Conservation (phyloP, 1,284 basidiomycete genomes). For the Neotropicomus parvogracilis region DNA sequence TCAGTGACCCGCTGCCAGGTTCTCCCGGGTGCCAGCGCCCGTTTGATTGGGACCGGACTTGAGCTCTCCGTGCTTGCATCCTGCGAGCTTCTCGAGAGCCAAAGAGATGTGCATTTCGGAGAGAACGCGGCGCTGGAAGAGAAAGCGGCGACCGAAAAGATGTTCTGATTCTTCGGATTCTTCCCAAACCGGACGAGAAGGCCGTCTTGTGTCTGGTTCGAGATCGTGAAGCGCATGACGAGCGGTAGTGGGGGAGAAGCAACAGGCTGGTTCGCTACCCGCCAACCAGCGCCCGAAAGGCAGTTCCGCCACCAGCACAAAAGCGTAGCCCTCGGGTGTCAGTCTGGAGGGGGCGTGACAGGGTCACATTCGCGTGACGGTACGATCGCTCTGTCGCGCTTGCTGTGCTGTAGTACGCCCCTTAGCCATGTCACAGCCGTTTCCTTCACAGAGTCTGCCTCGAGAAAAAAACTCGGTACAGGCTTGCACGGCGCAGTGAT, state of each 20-base stretch:
- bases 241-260: too few relatives aligned
- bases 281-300: too few relatives aligned
- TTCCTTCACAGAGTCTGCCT: slow-evolving; percentile 22
- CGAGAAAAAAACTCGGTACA: slow-evolving; percentile 26
- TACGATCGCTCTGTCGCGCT: not conserved
- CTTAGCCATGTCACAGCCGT: slow-evolving; percentile 19
- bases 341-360: not conserved
- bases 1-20: slow-evolving; percentile 49
- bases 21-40: slow-evolving; percentile 25
- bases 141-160: slow-evolving; percentile 25
- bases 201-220: slow-evolving; percentile 43
- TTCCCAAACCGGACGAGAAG: slow-evolving; percentile 28
- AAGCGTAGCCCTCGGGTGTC: not conserved
- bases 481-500: not conserved
- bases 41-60: slow-evolving; percentile 26
- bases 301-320: not conserved
- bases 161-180: slow-evolving; percentile 4
- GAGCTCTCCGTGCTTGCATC: slow-evolving; percentile 12
- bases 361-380: slow-evolving; percentile 13
- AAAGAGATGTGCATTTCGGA: slow-evolving; percentile 9
- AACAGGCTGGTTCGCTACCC: too few relatives aligned
- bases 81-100: slow-evolving; percentile 11
- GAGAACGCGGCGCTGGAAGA: slow-evolving; percentile 27
- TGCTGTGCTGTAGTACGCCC: too few relatives aligned
- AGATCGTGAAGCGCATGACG: slow-evolving; percentile 36